Evolutionary conservation across 306 rosid species (phyloP), one percentile per base, ranked within the genome.

Genomic region (Hippophae gyantsensis): DNA sequence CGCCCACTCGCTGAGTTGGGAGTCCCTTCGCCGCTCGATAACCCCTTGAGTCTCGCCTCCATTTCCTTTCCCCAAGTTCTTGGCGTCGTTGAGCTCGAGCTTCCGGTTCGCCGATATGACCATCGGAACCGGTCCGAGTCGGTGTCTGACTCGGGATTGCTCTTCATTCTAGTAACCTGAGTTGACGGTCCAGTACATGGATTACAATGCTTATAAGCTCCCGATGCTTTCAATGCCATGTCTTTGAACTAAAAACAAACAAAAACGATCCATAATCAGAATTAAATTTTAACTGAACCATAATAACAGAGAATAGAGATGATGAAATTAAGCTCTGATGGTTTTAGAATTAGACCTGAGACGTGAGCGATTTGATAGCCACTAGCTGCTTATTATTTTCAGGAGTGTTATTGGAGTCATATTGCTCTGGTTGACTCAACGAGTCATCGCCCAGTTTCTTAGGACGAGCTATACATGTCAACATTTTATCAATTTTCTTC

Each of bases 181-280:
- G 54, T 72, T 4, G 93, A 81, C 52, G 92, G 80, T 68, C 96
- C 79, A 7, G 96, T 73, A 64, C 99, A 92, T 8, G 95, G 99
- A 81, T 81, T 85, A 81, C 99, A 92, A 68, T 78, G 88, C 76
- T 75, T 88, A 69, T 92, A 92, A 8, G 95, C 96, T 58, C 95
- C 96, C 5, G 99, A 88, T 18, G 97, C 99, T 76, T 82, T 92
- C 79, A 92, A 73, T 49, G 99, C 99, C 76, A 92, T 88, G 60
- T 86, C 99, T 85, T 88, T 92, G 87, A 92, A 88, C 99, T 92
- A 80, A 50, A 68, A 5, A 48, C 18, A 64, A n/a, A 2, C 38
- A 18, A 52, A 52, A 5, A 48, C 18, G 64, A n/a, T 32, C 38
- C 38, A 11, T 62, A 48, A 1, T 25, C 11, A 12, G 57, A 18